Percentiles rank a stretch among this genome's conserved stretches.
These are phyloP conservation scores for Myxozyma monticola DNA, from an alignment of 805 yeast species.

Conservation along the genomic window DNA sequence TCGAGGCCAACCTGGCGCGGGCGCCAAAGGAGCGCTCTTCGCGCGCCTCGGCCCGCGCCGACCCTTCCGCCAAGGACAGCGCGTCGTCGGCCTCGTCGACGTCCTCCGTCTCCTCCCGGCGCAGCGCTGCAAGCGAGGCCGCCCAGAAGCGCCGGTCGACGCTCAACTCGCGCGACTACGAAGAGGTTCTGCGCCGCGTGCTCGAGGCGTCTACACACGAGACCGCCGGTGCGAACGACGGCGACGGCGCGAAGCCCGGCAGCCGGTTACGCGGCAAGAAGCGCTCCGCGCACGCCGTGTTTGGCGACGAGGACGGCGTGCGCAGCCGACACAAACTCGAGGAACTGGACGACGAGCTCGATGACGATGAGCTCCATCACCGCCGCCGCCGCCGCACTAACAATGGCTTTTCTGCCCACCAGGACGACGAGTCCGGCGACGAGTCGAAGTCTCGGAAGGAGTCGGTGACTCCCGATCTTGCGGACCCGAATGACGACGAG, in stretches of 20 bases:
- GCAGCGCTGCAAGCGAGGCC: constrained; percentile 12
- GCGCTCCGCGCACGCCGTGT: constrained; percentile 21
- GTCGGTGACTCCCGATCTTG: background rate
- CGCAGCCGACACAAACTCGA: background rate
- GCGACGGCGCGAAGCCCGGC: background rate
- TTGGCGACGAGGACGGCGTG: constrained; percentile 24
- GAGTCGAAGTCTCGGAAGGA: background rate
- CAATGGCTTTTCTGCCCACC: background rate
- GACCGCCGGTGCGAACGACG: constrained; percentile 7
- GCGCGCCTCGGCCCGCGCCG: background rate
- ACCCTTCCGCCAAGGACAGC: no score
- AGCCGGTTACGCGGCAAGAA: constrained; percentile 21
- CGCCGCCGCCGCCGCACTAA: background rate
- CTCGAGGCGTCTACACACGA: constrained; percentile 44
- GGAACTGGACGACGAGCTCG: background rate
- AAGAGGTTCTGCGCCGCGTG: constrained; percentile 44
- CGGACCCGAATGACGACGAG: constrained; percentile 3
- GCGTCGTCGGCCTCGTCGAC: no score
- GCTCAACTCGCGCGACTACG: constrained; percentile 40
- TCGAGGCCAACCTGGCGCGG: constrained; percentile 32
- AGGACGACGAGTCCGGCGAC: constrained; percentile 1
- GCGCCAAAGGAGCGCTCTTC: constrained; percentile 15
- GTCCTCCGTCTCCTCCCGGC: background rate
- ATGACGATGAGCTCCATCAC: background rate
- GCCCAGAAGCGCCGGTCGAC: constrained; percentile 36